These are phyloP conservation scores for Ulmus americana DNA, from an alignment of 331 rosid genomes.

Conservation along the genomic window DNA sequence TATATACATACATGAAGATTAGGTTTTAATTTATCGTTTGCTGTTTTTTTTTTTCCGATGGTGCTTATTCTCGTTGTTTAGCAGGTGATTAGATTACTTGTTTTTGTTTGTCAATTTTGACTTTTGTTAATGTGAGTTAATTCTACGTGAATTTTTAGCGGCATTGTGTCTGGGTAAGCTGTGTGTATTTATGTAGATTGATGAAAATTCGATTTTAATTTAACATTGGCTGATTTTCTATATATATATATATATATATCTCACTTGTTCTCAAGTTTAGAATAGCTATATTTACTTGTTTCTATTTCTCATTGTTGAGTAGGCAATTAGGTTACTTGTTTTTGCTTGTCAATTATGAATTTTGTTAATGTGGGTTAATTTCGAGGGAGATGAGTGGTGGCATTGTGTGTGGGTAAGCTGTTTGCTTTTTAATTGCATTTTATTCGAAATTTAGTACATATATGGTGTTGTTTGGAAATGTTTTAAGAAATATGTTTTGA, in stretches of 20 bases:
- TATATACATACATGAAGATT: neutral
- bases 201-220: slow-evolving; percentile 8
- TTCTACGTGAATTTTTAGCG: too few relatives aligned
- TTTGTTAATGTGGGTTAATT: slow-evolving; percentile 21
- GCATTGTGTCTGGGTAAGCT: too few relatives aligned
- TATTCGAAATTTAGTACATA: neutral
- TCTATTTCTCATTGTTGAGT: neutral
- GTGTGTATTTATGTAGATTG: neutral
- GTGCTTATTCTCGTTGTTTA: too few relatives aligned
- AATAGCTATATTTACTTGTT: neutral
- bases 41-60: slow-evolving; percentile 3
- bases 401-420: slow-evolving; percentile 26
- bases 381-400: slow-evolving; percentile 24
- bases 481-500: slow-evolving; percentile 1
- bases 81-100: too few relatives aligned
- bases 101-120: too few relatives aligned
- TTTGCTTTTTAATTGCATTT: slow-evolving; percentile 8
- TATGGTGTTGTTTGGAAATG: neutral
- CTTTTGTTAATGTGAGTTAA: too few relatives aligned
- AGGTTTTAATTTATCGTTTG: neutral
- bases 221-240: neutral
- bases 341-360: too few relatives aligned
- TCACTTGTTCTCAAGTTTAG: too few relatives aligned
- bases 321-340: neutral
- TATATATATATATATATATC: too few relatives aligned